Conservation (phyloP, 2,329 filamentous ascomycete genomes). For the Parastagonospora avenae region DNA sequence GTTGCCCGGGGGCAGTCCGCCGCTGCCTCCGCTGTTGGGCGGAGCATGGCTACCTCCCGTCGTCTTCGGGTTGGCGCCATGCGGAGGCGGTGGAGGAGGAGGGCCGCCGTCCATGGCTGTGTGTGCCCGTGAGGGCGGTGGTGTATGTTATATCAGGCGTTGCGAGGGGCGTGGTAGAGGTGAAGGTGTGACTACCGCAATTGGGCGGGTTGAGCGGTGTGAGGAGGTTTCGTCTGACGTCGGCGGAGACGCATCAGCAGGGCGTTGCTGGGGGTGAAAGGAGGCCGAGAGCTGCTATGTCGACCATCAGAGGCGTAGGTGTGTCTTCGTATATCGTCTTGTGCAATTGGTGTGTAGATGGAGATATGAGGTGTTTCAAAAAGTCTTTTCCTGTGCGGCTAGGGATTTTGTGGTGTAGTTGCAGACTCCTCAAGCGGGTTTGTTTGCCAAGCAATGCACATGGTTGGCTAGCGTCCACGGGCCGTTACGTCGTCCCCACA, state of each 20-base stretch:
- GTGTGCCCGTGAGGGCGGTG: slow-evolving; percentile 32
- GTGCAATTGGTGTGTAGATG: background rate
- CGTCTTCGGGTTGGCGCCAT: slow-evolving; percentile 77
- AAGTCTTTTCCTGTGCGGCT: slow-evolving; percentile 7
- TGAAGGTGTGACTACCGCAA: slow-evolving; percentile 6
- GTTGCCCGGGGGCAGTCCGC: slow-evolving; percentile 80
- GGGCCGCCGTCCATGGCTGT: slow-evolving; percentile 49
- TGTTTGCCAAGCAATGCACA: slow-evolving; percentile 18
- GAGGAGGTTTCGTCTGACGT: slow-evolving; percentile 8
- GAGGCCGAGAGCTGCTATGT: background rate
- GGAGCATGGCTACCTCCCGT: slow-evolving; percentile 39
- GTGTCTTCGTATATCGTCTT: no score
- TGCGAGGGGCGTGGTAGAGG: slow-evolving; percentile 2
- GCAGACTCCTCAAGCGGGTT: slow-evolving; percentile 11
- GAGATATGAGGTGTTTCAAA: background rate
- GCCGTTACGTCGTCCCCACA: slow-evolving; percentile 5
- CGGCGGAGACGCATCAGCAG: slow-evolving; percentile 34
- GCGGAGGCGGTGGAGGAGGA: slow-evolving; percentile 82
- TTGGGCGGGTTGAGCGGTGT: background rate
- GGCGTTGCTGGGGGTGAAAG: slow-evolving; percentile 18
- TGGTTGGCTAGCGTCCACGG: slow-evolving; percentile 17
- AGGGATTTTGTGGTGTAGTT: background rate
- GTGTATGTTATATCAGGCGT: slow-evolving; percentile 16
- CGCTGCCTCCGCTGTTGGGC: slow-evolving; percentile 22
- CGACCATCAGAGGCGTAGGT: background rate